phyloP scores from a whole-genome alignment of 768 basidiomycete species.

The Sporobolomyces roseus region DNA sequence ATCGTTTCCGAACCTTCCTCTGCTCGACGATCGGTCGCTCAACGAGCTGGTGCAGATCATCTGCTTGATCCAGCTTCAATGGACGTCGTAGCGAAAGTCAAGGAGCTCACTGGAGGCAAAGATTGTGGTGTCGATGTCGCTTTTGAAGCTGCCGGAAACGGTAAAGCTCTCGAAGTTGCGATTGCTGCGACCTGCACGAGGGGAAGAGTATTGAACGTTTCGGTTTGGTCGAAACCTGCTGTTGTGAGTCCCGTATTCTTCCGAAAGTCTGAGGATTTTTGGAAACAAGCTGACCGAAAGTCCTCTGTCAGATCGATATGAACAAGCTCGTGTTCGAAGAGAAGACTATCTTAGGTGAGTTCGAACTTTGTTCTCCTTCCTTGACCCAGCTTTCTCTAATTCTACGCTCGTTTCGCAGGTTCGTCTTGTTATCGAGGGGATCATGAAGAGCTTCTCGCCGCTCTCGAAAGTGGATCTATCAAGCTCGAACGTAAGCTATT shows the following conservation, averaged over 20 bases:
- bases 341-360: conserved; percentile 50
- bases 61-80: conserved; percentile 50
- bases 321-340: conserved; percentile 52
- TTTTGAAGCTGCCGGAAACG: conserved; percentile 55
- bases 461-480: conserved; percentile 52
- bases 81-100: conserved; percentile 46
- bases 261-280: too few relatives aligned
- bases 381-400: too few relatives aligned
- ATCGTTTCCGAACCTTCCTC: conserved; percentile 53
- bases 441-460: conserved; percentile 52
- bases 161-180: conserved; percentile 51
- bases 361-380: too few relatives aligned
- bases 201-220: conserved; percentile 53
- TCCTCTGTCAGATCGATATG: conserved; percentile 47
- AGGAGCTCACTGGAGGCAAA: conserved; percentile 44
- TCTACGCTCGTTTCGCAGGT: too few relatives aligned
- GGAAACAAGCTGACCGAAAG: conserved; percentile 1
- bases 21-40: conserved; percentile 51
- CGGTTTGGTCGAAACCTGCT: conserved; percentile 49
- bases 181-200: conserved; percentile 50
- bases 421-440: conserved; percentile 50
- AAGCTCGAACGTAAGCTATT: conserved; percentile 46
- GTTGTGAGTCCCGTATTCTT: background rate
- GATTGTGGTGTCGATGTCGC: conserved; percentile 53
- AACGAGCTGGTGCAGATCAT: conserved; percentile 51